phyloP scores from a whole-genome alignment of 108 stramenopile species.

The Stephanodiscus minutulus region DNA sequence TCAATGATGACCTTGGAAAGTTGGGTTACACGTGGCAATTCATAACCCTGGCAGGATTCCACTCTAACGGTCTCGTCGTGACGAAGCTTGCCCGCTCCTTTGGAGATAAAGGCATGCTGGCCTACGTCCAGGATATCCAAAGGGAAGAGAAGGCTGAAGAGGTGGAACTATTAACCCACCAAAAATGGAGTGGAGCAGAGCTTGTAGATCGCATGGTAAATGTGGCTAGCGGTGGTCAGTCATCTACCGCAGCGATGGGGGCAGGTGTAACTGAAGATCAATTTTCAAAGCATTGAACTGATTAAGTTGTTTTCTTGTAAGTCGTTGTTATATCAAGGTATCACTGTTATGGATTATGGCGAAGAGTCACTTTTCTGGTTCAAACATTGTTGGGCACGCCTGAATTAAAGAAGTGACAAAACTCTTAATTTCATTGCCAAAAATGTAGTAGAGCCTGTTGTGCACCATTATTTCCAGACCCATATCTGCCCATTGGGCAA shows the following conservation, averaged over 20 bases:
- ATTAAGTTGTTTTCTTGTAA: too few relatives aligned
- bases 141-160: constrained; percentile 83
- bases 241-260: constrained; percentile 93
- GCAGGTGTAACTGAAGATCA: constrained; percentile 90
- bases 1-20: constrained; percentile 90
- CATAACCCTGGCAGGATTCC: constrained; percentile 96
- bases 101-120: constrained; percentile 89
- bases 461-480: too few relatives aligned
- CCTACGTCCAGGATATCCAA: constrained; percentile 94
- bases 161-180: constrained; percentile 92
- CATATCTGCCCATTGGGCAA: too few relatives aligned
- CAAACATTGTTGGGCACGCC: too few relatives aligned
- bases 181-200: constrained; percentile 96
- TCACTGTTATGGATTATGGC: too few relatives aligned
- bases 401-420: too few relatives aligned
- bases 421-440: too few relatives aligned
- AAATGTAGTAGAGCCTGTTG: too few relatives aligned
- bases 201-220: constrained; percentile 93
- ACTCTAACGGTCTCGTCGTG: constrained; percentile 90
- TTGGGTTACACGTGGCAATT: constrained; percentile 94
- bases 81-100: constrained; percentile 86
- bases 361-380: too few relatives aligned
- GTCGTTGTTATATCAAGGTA: too few relatives aligned
- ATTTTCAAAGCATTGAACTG: constrained; percentile 57
- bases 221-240: constrained; percentile 87